Base-by-base conservation (phyloP, 208 protist species). In the Vickermania ingenoplastis region DNA sequence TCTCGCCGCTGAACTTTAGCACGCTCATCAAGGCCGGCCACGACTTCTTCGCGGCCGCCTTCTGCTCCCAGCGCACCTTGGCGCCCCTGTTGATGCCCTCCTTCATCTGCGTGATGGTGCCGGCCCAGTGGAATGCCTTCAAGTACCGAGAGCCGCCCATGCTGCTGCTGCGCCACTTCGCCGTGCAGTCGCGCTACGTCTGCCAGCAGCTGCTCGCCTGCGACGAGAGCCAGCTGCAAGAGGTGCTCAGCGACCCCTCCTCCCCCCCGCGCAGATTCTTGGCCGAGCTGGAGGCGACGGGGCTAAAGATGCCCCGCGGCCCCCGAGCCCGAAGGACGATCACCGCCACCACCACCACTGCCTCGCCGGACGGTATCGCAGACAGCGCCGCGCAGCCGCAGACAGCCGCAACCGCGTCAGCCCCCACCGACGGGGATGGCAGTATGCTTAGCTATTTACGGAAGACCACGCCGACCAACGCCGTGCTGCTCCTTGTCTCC, bases 21-120 rank as follows among this genome's bases (percentile, higher is more conserved):
- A 17, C 36, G 36, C 11, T 45, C 11, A 45, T 45, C 36, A 45
- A 45, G 11, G 81, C 80, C 26, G 86, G 67, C 11, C 73, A 88
- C 55, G 73, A 89, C 57, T 89, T 89, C 61, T 61, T 92, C 5
- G 69, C 75, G 5, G 77, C 80, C 48, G 66, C 70, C 36, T 83
- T 89, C 59, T 69, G 78, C 1, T 74, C 86, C 0, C 71, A 74
- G 26, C 71, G 79, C 53, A 60, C 82, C 28, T 64, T 88, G 26
- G 81, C 73, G 4, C 75, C 77, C 28, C 61, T 92, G 27, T 88
- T 92, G 60, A 78, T 88, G 4, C 80, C 79, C 27, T 89, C 86
- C 3, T 92, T 89, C 65, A 59, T 92, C 56, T 53, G 77, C 1
- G 55, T 88, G 17, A 73, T 86, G 56, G 54, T 85, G 17, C 81